phyloP scores from a whole-genome alignment of 2,329 filamentous ascomycete genomes.

The Colletotrichum sp. region DNA sequence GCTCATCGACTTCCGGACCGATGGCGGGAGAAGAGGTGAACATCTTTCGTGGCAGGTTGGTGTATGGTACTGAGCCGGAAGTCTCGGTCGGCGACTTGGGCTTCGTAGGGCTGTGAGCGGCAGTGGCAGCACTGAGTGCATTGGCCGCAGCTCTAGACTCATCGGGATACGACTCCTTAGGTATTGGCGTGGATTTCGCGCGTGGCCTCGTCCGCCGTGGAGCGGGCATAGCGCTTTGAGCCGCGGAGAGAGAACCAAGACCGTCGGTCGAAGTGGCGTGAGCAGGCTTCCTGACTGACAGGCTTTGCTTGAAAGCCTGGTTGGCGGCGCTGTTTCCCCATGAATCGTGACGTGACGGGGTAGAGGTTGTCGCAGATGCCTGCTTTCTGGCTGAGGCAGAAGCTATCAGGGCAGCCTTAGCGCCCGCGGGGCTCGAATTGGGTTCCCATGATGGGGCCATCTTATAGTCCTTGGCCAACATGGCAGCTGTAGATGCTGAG shows the following conservation, averaged over 20 bases:
- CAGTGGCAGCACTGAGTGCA: slow-evolving; percentile 75
- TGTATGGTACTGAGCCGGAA: slow-evolving; percentile 69
- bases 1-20: slow-evolving; percentile 74
- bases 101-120: slow-evolving; percentile 61
- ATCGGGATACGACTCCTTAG: slow-evolving; percentile 55
- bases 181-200: slow-evolving; percentile 66
- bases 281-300: slow-evolving; percentile 33
- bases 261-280: slow-evolving; percentile 27
- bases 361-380: slow-evolving; percentile 45
- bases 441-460: slow-evolving; percentile 63
- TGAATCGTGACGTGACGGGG: slow-evolving; percentile 39
- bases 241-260: slow-evolving; percentile 72
- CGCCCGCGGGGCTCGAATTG: slow-evolving; percentile 67
- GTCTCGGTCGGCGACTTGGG: slow-evolving; percentile 57
- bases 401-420: slow-evolving; percentile 77
- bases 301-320: slow-evolving; percentile 62
- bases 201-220: slow-evolving; percentile 58
- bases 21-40: slow-evolving; percentile 79
- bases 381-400: slow-evolving; percentile 33
- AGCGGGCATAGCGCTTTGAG: slow-evolving; percentile 73
- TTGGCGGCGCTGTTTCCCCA: slow-evolving; percentile 74
- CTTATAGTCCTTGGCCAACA: slow-evolving; percentile 46
- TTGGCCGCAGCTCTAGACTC: slow-evolving; percentile 66
- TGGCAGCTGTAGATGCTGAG: slow-evolving; percentile 50
- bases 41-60: slow-evolving; percentile 75